phyloP scores from a whole-genome alignment of 371 early-diverging fungal genomes.

The Syncephalis plumigaleata region DNA sequence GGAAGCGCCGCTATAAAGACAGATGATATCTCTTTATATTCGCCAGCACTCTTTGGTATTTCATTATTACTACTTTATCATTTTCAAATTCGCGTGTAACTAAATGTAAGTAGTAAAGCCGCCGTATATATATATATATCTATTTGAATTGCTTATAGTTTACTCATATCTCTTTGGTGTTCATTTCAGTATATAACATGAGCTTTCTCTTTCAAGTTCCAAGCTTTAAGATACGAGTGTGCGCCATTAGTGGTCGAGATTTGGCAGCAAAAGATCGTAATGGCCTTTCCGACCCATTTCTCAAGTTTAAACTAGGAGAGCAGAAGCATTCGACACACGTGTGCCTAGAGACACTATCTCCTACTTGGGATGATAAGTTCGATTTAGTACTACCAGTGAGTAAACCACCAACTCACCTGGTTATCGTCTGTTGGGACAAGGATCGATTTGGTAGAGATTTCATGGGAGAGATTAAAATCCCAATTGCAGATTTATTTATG shows the following conservation, averaged over 20 bases:
- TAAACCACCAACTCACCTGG: constrained; percentile 20
- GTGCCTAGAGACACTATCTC: constrained; percentile 44
- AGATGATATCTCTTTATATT: no score
- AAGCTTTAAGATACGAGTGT: constrained; percentile 1
- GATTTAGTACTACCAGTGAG: constrained; percentile 30
- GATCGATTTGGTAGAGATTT: constrained; percentile 38
- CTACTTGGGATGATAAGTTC: constrained; percentile 56
- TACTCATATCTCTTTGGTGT: no score
- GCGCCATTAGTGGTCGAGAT: constrained; percentile 4
- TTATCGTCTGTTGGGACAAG: constrained; percentile 39
- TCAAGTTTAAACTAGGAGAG: constrained; percentile 4
- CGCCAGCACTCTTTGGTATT: no score
- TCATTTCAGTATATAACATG: no score
- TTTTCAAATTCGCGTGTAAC: no score
- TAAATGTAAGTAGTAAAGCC: no score
- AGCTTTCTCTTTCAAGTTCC: no score
- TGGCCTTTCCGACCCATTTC: constrained; percentile 10
- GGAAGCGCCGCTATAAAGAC: no score
- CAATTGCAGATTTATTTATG: constrained; percentile 31
- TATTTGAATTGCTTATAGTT: no score
- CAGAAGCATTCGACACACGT: constrained; percentile 25
- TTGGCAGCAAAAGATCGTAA: constrained; percentile 11
- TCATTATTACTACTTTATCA: no score
- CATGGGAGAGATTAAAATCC: constrained; percentile 36
- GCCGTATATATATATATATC: no score